Base-by-base conservation (phyloP, 75 land plant species). In the Pinus albicaulis region DNA sequence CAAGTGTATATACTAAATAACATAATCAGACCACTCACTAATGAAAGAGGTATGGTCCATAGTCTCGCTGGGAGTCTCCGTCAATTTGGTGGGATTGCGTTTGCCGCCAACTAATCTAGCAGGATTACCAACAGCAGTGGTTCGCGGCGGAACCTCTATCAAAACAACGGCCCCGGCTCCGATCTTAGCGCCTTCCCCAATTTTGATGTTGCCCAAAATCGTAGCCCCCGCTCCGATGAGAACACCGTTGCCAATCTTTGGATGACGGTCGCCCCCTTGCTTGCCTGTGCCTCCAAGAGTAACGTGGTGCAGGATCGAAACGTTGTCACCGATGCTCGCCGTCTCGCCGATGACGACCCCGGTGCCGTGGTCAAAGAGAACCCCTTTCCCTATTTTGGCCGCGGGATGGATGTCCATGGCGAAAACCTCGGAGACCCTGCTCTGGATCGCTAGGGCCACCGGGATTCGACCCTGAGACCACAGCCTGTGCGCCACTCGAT, bases 111-210 rank as follows among this genome's bases (percentile, higher is more conserved):
- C 58, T 11, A 90, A 73, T 77, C 92, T 81, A 22, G 92, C 92
- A 56, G 92, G 92, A 55, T 90, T 89, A 28, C 92, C 92, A 5
- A 90, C 92, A 44, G 92, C 93, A 17, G 93, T 91, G 13, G 89
- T 86, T 74, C 78, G 86, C 24, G 89, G 79, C 14, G 93, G 92
- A 77, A 91, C 92, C 34, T 91, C 87, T 56, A 79, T 91, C 31
- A 91, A 75, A 60, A 91, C 93, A 36, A 91, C 77, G 8, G 93
- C 85, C 14, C 89, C 84, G 4, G 92, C 93, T 58, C 92, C 92
- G 52, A 91, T 91, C 83, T 91, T 91, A 7, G 93, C 92, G 22
- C 92, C 92, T 10, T 86, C 92, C 13, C 93, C 93, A 48, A 91
- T 86, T 22, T 20, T 80, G 7, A 91, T 80, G 73, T 85, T 85